A percentile compares a stretch with the other conserved stretches of the same genome.
Conservation (phyloP, 2,329 filamentous ascomycete species). For the Phaeosphaeriaceae sp. region DNA sequence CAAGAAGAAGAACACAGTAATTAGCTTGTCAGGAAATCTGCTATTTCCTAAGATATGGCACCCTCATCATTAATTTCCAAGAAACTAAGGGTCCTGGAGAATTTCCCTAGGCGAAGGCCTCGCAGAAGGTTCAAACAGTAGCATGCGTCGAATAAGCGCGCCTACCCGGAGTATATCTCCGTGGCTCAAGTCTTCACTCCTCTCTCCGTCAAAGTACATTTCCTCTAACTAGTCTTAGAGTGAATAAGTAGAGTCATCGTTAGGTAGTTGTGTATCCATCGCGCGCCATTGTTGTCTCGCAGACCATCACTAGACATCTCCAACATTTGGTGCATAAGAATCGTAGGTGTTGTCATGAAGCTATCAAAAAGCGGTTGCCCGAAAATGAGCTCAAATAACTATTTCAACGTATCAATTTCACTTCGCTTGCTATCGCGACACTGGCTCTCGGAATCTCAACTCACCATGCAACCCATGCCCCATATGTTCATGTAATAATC, state of each 20-base stretch:
- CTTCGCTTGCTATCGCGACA: neutral
- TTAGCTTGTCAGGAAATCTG: too few species aligned
- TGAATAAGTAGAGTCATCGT: slow-evolving; percentile 18
- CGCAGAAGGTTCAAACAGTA: slow-evolving; percentile 24
- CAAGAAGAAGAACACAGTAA: too few species aligned
- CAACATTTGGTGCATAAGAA: slow-evolving; percentile 46
- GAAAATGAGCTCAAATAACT: slow-evolving; percentile 50
- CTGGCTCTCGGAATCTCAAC: slow-evolving; percentile 11
- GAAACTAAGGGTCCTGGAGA: slow-evolving; percentile 29
- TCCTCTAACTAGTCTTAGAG: slow-evolving; percentile 50
- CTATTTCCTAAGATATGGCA: too few species aligned
- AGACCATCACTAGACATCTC: slow-evolving; percentile 45
- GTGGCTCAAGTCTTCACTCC: slow-evolving; percentile 16
- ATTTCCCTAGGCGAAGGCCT: slow-evolving; percentile 22
- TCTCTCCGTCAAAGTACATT: slow-evolving; percentile 45
- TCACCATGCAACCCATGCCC: slow-evolving; percentile 48
- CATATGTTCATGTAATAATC: slow-evolving; percentile 49
- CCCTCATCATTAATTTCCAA: too few species aligned
- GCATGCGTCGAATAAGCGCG: slow-evolving; percentile 18
- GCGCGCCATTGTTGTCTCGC: slow-evolving; percentile 36
- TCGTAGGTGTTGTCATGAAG: slow-evolving; percentile 42
- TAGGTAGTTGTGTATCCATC: slow-evolving; percentile 24
- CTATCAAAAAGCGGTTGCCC: slow-evolving; percentile 50
- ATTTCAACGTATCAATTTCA: slow-evolving; percentile 16
- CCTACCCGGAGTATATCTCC: slow-evolving; percentile 25